Base-by-base conservation (phyloP, 106 monocot species). In the Acanthochlamys bracteata region DNA sequence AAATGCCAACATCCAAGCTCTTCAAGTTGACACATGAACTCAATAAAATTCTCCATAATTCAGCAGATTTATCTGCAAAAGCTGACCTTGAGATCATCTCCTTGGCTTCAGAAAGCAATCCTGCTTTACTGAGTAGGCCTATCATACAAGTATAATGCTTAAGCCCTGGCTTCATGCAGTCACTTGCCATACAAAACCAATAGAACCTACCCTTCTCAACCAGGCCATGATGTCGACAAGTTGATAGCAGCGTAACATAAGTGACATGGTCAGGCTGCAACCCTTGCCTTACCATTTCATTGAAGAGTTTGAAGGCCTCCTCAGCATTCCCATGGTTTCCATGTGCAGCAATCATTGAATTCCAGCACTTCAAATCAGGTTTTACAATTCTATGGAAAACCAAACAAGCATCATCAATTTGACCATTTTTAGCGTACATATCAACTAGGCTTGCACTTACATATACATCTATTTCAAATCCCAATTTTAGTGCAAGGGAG, bases 341-440 rank as follows among this genome's bases (percentile, higher is more conserved):
- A 65, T 82, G 82, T 22, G 81, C 95, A 24, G 84, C 82, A 45
- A 95, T 79, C 65, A 95, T 78, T 6, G 90, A 78, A 77, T 95
- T 90, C 95, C 90, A 95, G 66, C 90, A 90, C 54, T 84, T 88
- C 59, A 95, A 55, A 80, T 95, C 90, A 3, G 84, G 90, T 6
- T 66, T 58, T 11, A 45, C 19, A 65, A 76, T 73, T 22, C 55
- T 54, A 40, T 42, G 42, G 55, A 95, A 95, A 19, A 90, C 24
- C 17, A 53, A 69, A 58, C 55, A 43, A 41, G 90, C 84, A 45
- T 71, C 26, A 66, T 70, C 63, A 15, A 90, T 75, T 39, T 59
- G 33, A 11, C 95, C 95, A 73, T 80, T 87, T 69, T 95, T 95
- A 13, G 86, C 84, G 73, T 95, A 95, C 90, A 95, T 87, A 66